phyloP scores from a whole-genome alignment of 768 basidiomycete genomes.

The Auricularia sp. region DNA sequence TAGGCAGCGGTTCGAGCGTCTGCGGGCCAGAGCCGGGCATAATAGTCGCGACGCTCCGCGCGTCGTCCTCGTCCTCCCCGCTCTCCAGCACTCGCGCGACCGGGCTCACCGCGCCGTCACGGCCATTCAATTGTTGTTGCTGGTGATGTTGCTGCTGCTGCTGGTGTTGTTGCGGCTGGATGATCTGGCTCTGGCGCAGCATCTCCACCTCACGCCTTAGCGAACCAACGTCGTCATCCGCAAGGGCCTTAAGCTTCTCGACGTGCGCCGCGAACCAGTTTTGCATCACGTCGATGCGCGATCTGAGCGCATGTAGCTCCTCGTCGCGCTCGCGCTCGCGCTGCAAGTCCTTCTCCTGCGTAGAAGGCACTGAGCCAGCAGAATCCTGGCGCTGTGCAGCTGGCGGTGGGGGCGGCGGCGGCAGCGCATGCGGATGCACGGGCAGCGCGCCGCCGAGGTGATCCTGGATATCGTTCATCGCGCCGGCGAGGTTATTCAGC shows the following conservation, averaged over 20 bases:
- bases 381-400: not conserved
- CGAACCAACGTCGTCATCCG: conserved; percentile 45
- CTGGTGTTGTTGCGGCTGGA: not conserved
- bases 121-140: not conserved
- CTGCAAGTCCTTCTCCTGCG: not conserved
- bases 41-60: conserved; percentile 61
- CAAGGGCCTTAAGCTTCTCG: not conserved
- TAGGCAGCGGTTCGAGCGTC: not conserved
- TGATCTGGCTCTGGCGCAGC: conserved; percentile 36
- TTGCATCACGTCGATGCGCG: not conserved
- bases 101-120: conserved; percentile 23
- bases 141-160: not conserved
- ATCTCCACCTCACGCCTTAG: conserved; percentile 61
- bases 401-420: conserved; percentile 6
- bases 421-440: conserved; percentile 1
- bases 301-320: not conserved
- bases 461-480: conserved; percentile 85
- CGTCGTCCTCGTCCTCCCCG: conserved; percentile 49
- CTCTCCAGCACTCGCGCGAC: conserved; percentile 19
- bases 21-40: conserved; percentile 25
- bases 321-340: not conserved
- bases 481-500: conserved; percentile 59
- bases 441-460: conserved; percentile 67
- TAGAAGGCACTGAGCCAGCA: not conserved
- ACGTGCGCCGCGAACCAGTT: not conserved